These are phyloP conservation scores for Chlorencoelia australis DNA, from an alignment of 2,329 filamentous ascomycete genomes.

Conservation along the genomic window DNA sequence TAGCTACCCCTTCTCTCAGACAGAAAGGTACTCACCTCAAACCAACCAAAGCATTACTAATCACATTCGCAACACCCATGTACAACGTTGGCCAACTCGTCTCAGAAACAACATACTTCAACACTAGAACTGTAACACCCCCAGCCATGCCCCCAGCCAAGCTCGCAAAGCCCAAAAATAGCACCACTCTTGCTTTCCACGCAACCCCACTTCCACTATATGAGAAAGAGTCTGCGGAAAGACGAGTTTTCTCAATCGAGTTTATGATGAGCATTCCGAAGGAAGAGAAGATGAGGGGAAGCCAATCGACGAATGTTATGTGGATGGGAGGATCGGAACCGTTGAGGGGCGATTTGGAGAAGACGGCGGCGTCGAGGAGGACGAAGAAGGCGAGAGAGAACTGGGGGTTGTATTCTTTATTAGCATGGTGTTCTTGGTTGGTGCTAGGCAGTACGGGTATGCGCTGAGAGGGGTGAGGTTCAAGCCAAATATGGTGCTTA, in stretches of 20 bases:
- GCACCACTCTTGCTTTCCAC: conserved; percentile 58
- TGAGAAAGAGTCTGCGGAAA: conserved; percentile 52
- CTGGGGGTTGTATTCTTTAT: conserved; percentile 33
- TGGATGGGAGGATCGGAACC: conserved; percentile 43
- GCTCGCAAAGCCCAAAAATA: conserved; percentile 56
- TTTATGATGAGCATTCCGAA: conserved; percentile 65
- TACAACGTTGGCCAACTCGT: conserved; percentile 49
- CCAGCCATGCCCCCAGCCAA: conserved; percentile 60
- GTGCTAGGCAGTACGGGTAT: too few relatives aligned
- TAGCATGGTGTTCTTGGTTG: too few relatives aligned
- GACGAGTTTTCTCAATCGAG: conserved; percentile 55
- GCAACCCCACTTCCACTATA: conserved; percentile 54
- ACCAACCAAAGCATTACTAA: conserved; percentile 54
- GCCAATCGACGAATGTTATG: conserved; percentile 60
- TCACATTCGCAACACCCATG: conserved; percentile 58
- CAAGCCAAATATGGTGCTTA: too few relatives aligned
- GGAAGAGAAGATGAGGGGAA: conserved; percentile 55
- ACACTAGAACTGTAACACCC: conserved; percentile 56
- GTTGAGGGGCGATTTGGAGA: conserved; percentile 52
- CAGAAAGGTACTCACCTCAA: conserved; percentile 37
- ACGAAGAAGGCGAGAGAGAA: conserved; percentile 61
- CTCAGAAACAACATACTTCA: conserved; percentile 50
- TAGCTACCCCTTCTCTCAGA: conserved; percentile 5
- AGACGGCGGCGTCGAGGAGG: conserved; percentile 57
- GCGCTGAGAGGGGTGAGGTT: too few relatives aligned